Conservation (phyloP, 805 yeast species). For the Candida mattraensis region DNA sequence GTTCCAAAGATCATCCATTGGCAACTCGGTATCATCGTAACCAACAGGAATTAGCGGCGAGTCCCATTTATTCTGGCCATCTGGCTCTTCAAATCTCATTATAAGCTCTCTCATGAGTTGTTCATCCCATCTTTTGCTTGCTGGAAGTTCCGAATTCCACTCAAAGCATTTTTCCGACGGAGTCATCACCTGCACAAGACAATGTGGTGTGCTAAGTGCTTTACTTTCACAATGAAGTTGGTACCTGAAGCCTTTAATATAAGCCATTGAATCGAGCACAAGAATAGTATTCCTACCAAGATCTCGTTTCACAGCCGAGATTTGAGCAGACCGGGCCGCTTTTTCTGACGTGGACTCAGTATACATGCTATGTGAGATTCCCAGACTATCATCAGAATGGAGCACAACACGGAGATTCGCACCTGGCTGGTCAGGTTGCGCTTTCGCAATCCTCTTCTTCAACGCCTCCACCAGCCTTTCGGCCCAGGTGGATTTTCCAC, state of each 20-base stretch:
- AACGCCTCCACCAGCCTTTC: conserved; percentile 48
- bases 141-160: conserved; percentile 50
- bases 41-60: conserved; percentile 80
- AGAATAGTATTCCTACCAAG: conserved; percentile 69
- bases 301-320: conserved; percentile 86
- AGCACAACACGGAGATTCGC: conserved; percentile 59
- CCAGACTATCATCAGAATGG: conserved; percentile 77
- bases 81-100: conserved; percentile 93
- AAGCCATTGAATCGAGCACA: conserved; percentile 79
- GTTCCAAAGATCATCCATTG: conserved; percentile 67
- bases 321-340: conserved; percentile 76
- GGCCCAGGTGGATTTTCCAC: conserved; percentile 83
- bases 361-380: conserved; percentile 68
- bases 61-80: conserved; percentile 86
- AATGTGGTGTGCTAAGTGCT: conserved; percentile 74
- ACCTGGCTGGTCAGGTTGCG: conserved; percentile 47
- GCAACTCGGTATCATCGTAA: conserved; percentile 52
- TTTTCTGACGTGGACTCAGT: conserved; percentile 75
- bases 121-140: conserved; percentile 55
- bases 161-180: conserved; percentile 60
- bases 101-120: conserved; percentile 64
- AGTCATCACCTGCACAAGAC: conserved; percentile 77
- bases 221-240: conserved; percentile 94
- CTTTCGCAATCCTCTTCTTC: conserved; percentile 42
- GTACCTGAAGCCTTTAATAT: conserved; percentile 93